Base-by-base conservation (phyloP, 257 asterid species). In the Nicotiana knightiana region DNA sequence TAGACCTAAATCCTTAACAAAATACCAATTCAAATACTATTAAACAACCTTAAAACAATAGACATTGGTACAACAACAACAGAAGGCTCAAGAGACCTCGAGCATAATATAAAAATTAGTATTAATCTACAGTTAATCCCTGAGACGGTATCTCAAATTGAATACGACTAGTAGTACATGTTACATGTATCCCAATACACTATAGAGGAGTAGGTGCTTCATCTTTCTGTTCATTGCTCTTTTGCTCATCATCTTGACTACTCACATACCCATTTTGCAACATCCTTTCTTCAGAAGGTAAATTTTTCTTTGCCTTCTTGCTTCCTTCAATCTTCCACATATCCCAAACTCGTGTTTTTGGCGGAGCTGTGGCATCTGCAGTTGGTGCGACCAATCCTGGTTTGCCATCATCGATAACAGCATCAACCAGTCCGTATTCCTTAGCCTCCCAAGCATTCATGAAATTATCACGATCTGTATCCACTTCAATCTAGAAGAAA, bases 381-480 rank as follows among this genome's bases (percentile, higher is more conserved):
- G 81, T 85, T 17, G 99, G 99, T 28, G 99, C 99, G 77, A 96
- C 91, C 64, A 96, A 81, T 81, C 99, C 98, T 4, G 98, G 97
- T 86, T 96, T 94, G 71, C 97, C 98, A 86, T 96, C 98, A 79
- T 96, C 98, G 1, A 96, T 91, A 13, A 96, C 97, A 12, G 73
- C 98, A 86, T 96, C 99, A 48, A 96, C 86, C 86, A 94, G 82
- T 11, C 99, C 99, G 67, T 96, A 96, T 77, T 90, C 98, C 84
- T 89, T 92, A 21, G 98, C 98, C 84, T 94, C 98, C 98, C 98
- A 96, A 35, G 99, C 91, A 83, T 86, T 90, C 99, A 96, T 89
- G 83, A 91, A 96, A 87, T 93, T 89, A 79, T 93, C 97, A 54
- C 94, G 94, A 24, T 92, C 97, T 0, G 98, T 96, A 46, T 96